Percentiles rank a stretch among this genome's conserved stretches.
These are phyloP conservation scores for Trichosanthes cucumerina DNA, from an alignment of 306 rosid species.

Conservation along the genomic window DNA sequence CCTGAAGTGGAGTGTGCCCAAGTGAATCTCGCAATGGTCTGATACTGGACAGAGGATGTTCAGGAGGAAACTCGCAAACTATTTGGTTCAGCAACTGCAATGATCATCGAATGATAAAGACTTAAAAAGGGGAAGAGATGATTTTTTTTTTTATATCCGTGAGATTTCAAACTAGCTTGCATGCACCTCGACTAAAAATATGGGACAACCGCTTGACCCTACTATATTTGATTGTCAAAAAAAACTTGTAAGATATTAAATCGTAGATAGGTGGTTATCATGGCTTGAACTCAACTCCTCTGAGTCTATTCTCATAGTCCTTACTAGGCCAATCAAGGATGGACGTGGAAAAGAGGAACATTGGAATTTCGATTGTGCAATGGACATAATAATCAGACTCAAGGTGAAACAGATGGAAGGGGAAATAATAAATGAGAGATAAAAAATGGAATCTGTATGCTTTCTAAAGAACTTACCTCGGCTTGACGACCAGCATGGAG, in stretches of 20 bases:
- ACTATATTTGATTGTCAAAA: too few species aligned
- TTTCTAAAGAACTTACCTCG: conserved; percentile 44
- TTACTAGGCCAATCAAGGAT: too few species aligned
- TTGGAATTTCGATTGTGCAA: not conserved
- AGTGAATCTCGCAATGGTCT: conserved; percentile 89
- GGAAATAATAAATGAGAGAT: not conserved
- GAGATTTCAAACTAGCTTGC: too few species aligned
- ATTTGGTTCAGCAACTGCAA: conserved; percentile 93
- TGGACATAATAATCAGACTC: not conserved
- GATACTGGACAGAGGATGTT: conserved; percentile 63
- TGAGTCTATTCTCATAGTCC: too few species aligned
- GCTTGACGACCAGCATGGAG: conserved; percentile 97
- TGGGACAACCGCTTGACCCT: too few species aligned
- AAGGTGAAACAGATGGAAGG: not conserved
- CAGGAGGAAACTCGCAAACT: conserved; percentile 83
- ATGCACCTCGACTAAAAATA: too few species aligned
- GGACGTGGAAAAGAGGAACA: not conserved
- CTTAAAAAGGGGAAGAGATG: not conserved
- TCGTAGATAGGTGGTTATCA: too few species aligned
- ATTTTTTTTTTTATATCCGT: too few species aligned
- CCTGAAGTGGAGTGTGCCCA: conserved; percentile 98
- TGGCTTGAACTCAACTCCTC: too few species aligned
- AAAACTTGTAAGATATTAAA: too few species aligned
- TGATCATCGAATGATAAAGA: not conserved
- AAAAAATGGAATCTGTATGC: not conserved